Conservation (phyloP, 495 filamentous ascomycete genomes). For the Astrocystis sublimbata region DNA sequence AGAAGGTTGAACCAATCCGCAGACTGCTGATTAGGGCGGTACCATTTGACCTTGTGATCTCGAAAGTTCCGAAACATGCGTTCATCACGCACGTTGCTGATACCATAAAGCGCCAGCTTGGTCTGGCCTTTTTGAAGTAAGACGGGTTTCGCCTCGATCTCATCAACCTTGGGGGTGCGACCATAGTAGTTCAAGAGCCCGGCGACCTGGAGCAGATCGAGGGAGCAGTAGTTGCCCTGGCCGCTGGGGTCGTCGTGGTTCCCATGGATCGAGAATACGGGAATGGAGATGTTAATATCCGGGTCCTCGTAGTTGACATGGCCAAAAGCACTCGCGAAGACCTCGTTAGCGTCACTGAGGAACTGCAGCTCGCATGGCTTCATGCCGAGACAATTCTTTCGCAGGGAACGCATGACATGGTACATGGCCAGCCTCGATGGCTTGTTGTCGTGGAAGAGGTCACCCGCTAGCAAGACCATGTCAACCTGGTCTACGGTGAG, state of each 20-base stretch:
- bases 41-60: conserved; percentile 92
- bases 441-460: conserved; percentile 98
- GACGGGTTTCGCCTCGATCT: conserved; percentile 87
- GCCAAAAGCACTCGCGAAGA: conserved; percentile 80
- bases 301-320: conserved; percentile 98
- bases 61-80: conserved; percentile 90
- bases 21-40: conserved; percentile 77
- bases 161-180: conserved; percentile 84
- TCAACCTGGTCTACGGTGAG: conserved; percentile 55
- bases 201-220: conserved; percentile 88
- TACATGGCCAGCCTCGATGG: conserved; percentile 96
- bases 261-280: conserved; percentile 97
- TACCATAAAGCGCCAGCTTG: conserved; percentile 91
- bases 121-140: conserved; percentile 91
- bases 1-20: conserved; percentile 96
- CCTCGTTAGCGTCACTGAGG: conserved; percentile 86
- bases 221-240: conserved; percentile 82
- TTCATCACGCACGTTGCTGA: conserved; percentile 97
- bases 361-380: conserved; percentile 96
- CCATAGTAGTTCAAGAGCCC: conserved; percentile 97
- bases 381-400: conserved; percentile 90
- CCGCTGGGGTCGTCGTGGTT: conserved; percentile 98
- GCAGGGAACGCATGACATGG: conserved; percentile 89
- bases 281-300: conserved; percentile 96
- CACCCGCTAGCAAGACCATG: conserved; percentile 92